Evolutionary conservation across 2,329 filamentous ascomycete genomes (phyloP).

Genomic region (Coniella lustricola): DNA sequence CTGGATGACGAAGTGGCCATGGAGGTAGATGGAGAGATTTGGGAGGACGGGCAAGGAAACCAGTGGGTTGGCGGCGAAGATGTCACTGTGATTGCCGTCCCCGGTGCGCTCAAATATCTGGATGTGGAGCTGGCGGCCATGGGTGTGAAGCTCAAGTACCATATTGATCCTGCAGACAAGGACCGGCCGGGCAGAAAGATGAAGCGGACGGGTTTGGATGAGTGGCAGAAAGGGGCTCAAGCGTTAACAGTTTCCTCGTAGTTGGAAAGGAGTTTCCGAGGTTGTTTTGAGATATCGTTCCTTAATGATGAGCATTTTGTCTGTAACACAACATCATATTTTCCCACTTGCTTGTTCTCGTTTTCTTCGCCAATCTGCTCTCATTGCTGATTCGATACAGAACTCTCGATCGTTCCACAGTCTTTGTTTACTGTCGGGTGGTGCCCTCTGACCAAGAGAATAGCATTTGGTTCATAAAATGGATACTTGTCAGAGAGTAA

Average conservation of each 20-base stretch:
- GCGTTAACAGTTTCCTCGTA: constrained; percentile 12
- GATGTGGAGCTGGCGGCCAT: constrained; percentile 95
- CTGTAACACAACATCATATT: no score
- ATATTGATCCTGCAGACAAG: constrained; percentile 44
- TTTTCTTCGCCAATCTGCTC: no score
- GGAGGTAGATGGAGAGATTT: constrained; percentile 64
- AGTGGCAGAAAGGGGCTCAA: constrained; percentile 11
- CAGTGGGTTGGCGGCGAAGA: constrained; percentile 85
- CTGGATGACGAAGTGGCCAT: constrained; percentile 52
- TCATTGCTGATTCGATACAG: no score
- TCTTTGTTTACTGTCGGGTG: no score
- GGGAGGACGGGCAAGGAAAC: constrained; percentile 84
- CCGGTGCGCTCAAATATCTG: constrained; percentile 84
- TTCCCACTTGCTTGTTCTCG: no score
- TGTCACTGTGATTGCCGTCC: constrained; percentile 85
- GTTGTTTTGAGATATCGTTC: no score
- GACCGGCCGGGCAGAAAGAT: constrained; percentile 52
- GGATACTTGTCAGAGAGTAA: no score
- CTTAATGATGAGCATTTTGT: no score
- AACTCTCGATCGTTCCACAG: no score
- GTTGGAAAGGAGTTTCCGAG: neutral
- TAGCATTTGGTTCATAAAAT: no score
- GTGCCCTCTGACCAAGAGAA: no score
- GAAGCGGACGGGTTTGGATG: constrained; percentile 12
- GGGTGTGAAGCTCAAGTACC: constrained; percentile 91